Percentiles rank a stretch among this genome's conserved stretches.
Evolutionary conservation across 148 eudicot genomes (phyloP).

Genomic region (Vaccinium darrowii): DNA sequence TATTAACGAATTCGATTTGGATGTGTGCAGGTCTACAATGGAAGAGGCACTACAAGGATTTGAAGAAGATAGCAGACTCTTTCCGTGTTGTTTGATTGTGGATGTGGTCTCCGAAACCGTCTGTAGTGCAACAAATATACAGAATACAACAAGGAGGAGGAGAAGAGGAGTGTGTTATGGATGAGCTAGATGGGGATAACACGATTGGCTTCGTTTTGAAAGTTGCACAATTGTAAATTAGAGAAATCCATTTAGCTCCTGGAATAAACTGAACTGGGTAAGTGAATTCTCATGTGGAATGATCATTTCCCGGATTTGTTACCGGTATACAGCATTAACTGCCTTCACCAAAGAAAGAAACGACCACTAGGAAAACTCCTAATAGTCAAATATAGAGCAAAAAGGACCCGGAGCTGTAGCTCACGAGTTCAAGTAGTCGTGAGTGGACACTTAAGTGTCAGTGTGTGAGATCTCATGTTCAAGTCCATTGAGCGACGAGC

Average conservation of each 20-base stretch:
- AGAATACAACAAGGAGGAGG: background rate
- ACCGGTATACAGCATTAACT: background rate
- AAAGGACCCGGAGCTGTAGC: too few species aligned
- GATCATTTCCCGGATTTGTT: background rate
- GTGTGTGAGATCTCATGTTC: too few species aligned
- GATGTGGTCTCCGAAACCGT: background rate
- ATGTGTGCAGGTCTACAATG: constrained; percentile 73
- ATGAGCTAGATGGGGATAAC: background rate
- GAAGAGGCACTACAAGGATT: constrained; percentile 83
- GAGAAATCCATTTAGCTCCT: too few species aligned
- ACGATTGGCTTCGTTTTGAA: background rate
- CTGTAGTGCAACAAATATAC: background rate
- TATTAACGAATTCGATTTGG: constrained; percentile 9
- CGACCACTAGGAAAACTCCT: background rate
- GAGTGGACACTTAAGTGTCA: too few species aligned
- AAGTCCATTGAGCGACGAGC: too few species aligned
- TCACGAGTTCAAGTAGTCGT: too few species aligned
- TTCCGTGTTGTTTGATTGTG: constrained; percentile 61
- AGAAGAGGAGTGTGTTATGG: background rate
- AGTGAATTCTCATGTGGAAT: background rate
- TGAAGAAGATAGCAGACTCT: constrained; percentile 78
- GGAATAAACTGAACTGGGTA: background rate
- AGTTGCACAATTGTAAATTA: background rate
- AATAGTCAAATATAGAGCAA: too few species aligned
- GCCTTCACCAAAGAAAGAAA: background rate